Base-by-base conservation (phyloP, 2,329 filamentous ascomycete species). In the Trichophyton rubrum region DNA sequence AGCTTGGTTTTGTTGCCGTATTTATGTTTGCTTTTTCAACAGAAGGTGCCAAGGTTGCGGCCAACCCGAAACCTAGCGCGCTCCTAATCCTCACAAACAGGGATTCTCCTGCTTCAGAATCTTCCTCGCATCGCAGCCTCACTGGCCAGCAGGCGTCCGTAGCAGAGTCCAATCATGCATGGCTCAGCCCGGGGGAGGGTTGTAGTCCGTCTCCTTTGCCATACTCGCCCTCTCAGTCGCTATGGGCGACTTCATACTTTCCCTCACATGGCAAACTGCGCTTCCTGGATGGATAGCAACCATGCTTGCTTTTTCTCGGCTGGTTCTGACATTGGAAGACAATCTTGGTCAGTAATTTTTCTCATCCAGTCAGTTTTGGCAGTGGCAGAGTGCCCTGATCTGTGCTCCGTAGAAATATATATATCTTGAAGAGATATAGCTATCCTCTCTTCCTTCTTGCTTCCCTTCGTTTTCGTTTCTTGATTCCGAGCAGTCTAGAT, bases 21-120 rank as follows among this genome's bases (percentile, higher is more conserved):
- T 7, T 27, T 27, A 53, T 53, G 47, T 30, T 53, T 53, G 47
- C 47, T 53, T n/a, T 43, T n/a, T 43, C 5, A 43, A 43, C n/a
- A 3, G 6, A 7, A n/a, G 6, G 20, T 51, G 45, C 45, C 45
- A 51, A 51, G 51, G 27, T 35, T 17, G 51, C 51, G n/a, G 30
- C 51, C 51, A 55, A 55, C 51, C 27, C 51, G 51, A 55, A 55
- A 55, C 51, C 51, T 55, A 55, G 51, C 51, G 51, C 51, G 13
- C 24, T 55, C 51, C 38, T 27, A 20, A 20, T 55, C 51, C 15
- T 35, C 51, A 27, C 24, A 6, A 30, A 22, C 15, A 33, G 24
- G 15, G 9, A 22, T 3, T 55, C 51, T 13, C 27, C 20, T 24
- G 51, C 51, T 38, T 55, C 51, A 55, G 33, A 27, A 20, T 38